Percentiles rank a stretch among this genome's conserved stretches.
phyloP scores from a whole-genome alignment of 2,329 filamentous ascomycete species.

The Cercospora sp. region DNA sequence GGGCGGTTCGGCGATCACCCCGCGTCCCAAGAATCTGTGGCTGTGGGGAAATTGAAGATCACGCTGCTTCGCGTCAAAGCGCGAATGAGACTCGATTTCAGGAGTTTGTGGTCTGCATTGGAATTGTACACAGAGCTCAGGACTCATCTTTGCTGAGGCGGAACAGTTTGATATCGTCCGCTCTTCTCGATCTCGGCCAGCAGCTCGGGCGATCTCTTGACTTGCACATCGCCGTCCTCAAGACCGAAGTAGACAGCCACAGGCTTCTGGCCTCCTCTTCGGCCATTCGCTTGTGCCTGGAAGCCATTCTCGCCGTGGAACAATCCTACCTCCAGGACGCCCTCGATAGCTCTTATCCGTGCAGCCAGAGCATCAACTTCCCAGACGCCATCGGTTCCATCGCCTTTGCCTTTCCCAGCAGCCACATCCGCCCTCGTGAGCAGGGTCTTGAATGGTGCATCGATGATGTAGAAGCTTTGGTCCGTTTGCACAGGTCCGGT shows the following conservation, averaged over 20 bases:
- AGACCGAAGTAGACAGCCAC: constrained; percentile 94
- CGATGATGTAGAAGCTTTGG: constrained; percentile 85
- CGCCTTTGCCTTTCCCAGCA: constrained; percentile 37
- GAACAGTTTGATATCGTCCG: background rate
- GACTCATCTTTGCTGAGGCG: background rate
- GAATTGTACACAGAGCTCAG: background rate
- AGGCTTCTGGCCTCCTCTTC: constrained; percentile 79
- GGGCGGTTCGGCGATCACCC: constrained; percentile 1
- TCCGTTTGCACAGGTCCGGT: constrained; percentile 82
- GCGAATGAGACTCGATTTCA: background rate
- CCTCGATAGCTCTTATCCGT: constrained; percentile 76
- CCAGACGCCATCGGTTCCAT: constrained; percentile 64
- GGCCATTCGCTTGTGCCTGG: constrained; percentile 60
- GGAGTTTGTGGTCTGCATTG: background rate
- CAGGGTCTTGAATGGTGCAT: constrained; percentile 79
- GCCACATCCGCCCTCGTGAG: constrained; percentile 61
- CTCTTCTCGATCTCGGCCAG: constrained; percentile 7
- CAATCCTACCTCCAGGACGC: constrained; percentile 87
- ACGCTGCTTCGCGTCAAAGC: constrained; percentile 4
- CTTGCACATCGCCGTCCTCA: constrained; percentile 57
- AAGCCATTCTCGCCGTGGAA: constrained; percentile 81
- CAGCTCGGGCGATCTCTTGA: constrained; percentile 27
- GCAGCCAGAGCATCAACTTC: constrained; percentile 73
- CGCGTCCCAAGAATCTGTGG: background rate
- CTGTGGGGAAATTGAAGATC: constrained; percentile 4